These are phyloP conservation scores for Corinectria fuckeliana DNA, from an alignment of 2,329 filamentous ascomycete genomes.

Conservation along the genomic window DNA sequence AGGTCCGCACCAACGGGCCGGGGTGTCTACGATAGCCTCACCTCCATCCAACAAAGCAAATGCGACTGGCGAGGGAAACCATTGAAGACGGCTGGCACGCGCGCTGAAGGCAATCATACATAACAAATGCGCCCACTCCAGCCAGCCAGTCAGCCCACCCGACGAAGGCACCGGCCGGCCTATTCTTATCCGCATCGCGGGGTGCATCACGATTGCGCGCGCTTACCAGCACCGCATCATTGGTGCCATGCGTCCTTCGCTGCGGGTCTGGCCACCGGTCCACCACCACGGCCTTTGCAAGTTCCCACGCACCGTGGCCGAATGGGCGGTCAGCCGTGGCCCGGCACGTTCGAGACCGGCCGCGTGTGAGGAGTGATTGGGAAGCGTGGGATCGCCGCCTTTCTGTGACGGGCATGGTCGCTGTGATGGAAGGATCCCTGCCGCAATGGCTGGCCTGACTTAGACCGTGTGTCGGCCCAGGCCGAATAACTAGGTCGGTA, in stretches of 20 bases:
- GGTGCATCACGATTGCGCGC: background rate
- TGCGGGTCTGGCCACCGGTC: too few relatives aligned
- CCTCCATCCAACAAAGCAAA: background rate
- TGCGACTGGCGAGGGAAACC: too few relatives aligned
- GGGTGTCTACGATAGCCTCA: background rate
- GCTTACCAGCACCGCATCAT: constrained; percentile 6
- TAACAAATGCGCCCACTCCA: background rate
- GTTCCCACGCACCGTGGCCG: background rate
- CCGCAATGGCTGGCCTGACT: background rate
- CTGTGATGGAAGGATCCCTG: constrained; percentile 33
- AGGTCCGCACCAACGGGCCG: background rate
- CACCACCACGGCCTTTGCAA: background rate
- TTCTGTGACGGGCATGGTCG: constrained; percentile 25
- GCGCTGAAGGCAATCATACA: background rate
- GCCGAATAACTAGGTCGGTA: constrained; percentile 4
- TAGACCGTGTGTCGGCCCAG: constrained; percentile 1
- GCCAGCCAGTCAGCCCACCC: constrained; percentile 3
- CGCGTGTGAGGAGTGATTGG: constrained; percentile 24
- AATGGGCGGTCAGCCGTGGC: constrained; percentile 7
- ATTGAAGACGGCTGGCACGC: background rate
- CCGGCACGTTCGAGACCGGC: constrained; percentile 9
- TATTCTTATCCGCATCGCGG: constrained; percentile 11
- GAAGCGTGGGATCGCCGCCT: constrained; percentile 20
- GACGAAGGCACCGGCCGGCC: background rate
- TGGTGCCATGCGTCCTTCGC: background rate